Base-by-base conservation (phyloP, 345 rosid genomes). In the Syzygium jambos region DNA sequence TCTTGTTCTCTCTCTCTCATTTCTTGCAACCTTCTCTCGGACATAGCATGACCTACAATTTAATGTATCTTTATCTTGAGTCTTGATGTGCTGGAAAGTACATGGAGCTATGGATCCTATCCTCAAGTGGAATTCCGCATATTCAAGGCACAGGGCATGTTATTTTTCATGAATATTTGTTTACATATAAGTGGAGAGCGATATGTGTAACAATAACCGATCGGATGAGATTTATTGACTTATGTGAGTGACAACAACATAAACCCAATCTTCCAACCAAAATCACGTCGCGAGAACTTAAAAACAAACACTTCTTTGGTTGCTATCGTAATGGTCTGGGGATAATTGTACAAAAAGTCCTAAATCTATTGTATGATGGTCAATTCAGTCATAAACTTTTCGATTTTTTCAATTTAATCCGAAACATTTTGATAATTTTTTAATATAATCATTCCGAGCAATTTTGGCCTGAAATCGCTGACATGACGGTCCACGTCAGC, bases 401-500 rank as follows among this genome's bases (percentile, higher is more conserved):
- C 6, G 43, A 41, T 4, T 11, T 27, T 59, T 11, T 3, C 2
- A 1, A 59, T 59, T 59, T 25, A 27, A 12, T 59, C 16, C 1
- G 5, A 59, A 59, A 11, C 1, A 22, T 61, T n/a, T 61, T 5
- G 0, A 61, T 61, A 13, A 61, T 61, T n/a, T 61, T n/a, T 0
- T 9, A 61, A n/a, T n/a, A 13, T 0, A 61, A 2, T 61, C 34
- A 0, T 61, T 61, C 27, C 4, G 2, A 61, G 9, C 9, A 61
- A 29, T n/a, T 61, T 61, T 61, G 9, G 17, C 38, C 0, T 9
- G 0, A n/a, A 61, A 61, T 61, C 0, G 1, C 9, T 13, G 2
- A 13, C 4, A n/a, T 6, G 19, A 3, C 0, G 0, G 1, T n/a
- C 25, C 19, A n/a, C 8, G 4, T n/a, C 6, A 13, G 2, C 6